phyloP scores from a whole-genome alignment of 805 yeast genomes.

The Starmerella scarabaei region DNA sequence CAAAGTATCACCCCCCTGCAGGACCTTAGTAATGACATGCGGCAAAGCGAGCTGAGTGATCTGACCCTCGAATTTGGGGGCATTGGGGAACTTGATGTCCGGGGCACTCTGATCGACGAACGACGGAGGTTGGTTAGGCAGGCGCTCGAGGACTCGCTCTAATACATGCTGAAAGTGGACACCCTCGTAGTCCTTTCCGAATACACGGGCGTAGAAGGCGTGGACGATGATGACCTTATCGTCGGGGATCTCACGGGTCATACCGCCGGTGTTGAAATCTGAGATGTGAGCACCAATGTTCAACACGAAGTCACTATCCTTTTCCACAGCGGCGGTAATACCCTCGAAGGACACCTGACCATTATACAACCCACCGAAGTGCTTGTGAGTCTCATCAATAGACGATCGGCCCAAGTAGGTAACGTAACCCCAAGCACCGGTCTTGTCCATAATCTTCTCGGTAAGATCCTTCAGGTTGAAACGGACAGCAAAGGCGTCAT shows the following conservation, averaged over 20 bases:
- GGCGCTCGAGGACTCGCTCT: slow-evolving; percentile 29
- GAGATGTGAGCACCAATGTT: slow-evolving; percentile 56
- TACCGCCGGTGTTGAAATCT: slow-evolving; percentile 60
- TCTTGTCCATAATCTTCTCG: slow-evolving; percentile 36
- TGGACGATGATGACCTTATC: slow-evolving; percentile 38
- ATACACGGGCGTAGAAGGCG: slow-evolving; percentile 41
- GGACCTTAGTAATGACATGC: slow-evolving; percentile 31
- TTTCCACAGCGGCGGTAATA: slow-evolving; percentile 36
- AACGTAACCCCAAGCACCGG: slow-evolving; percentile 45
- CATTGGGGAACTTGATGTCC: slow-evolving; percentile 16
- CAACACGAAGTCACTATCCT: slow-evolving; percentile 50
- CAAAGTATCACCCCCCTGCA: slow-evolving; percentile 55
- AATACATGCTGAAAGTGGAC: slow-evolving; percentile 42
- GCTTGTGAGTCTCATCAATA: slow-evolving; percentile 53
- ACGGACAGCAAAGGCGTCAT: slow-evolving; percentile 58
- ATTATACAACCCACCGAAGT: slow-evolving; percentile 59
- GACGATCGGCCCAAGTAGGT: slow-evolving; percentile 61
- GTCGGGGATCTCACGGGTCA: slow-evolving; percentile 36
- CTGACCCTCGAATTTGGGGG: slow-evolving; percentile 30
- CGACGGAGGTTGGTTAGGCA: slow-evolving; percentile 27
- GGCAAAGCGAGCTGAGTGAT: slow-evolving; percentile 27
- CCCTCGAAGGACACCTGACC: slow-evolving; percentile 45
- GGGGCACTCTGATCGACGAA: slow-evolving; percentile 19
- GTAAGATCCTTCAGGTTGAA: slow-evolving; percentile 27
- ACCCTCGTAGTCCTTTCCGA: slow-evolving; percentile 30